These are phyloP conservation scores for Colletotrichum horii DNA, from an alignment of 2,329 filamentous ascomycete species.

Conservation along the genomic window DNA sequence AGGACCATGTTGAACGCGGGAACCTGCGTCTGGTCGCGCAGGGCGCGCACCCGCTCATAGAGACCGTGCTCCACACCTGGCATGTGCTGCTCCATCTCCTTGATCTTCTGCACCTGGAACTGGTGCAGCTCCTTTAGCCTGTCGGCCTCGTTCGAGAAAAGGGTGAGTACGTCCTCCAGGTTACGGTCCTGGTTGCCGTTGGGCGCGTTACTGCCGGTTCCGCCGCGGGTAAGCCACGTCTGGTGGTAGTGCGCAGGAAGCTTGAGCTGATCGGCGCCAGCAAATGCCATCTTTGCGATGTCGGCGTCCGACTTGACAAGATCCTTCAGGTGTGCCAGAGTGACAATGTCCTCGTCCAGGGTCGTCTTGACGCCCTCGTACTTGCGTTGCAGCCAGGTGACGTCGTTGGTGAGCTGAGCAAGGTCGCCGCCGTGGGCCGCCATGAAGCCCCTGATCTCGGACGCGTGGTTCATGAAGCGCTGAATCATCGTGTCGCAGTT, in stretches of 20 bases:
- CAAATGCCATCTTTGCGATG: constrained; percentile 74
- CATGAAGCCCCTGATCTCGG: constrained; percentile 75
- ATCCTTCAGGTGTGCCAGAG: constrained; percentile 68
- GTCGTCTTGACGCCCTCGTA: constrained; percentile 50
- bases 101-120: constrained; percentile 38
- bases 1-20: constrained; percentile 22
- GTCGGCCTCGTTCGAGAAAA: constrained; percentile 24
- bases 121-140: constrained; percentile 42
- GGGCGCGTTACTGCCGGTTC: constrained; percentile 5
- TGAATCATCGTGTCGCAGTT: constrained; percentile 81
- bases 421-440: constrained; percentile 58
- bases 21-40: constrained; percentile 23
- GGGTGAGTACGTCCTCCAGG: constrained; percentile 19
- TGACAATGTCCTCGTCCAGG: constrained; percentile 62
- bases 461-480: constrained; percentile 77
- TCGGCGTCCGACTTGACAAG: constrained; percentile 66
- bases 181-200: constrained; percentile 49
- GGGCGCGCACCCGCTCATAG: constrained; percentile 34
- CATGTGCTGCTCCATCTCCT: constrained; percentile 52
- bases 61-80: constrained; percentile 51
- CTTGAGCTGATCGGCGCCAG: constrained; percentile 76
- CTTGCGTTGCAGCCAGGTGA: constrained; percentile 55
- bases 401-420: constrained; percentile 50
- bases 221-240: constrained; percentile 46
- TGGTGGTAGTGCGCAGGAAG: constrained; percentile 66